Evolutionary conservation across 2,329 filamentous ascomycete species (phyloP), one percentile per base, ranked within the genome.

Genomic region (Hypoxylon sp.): DNA sequence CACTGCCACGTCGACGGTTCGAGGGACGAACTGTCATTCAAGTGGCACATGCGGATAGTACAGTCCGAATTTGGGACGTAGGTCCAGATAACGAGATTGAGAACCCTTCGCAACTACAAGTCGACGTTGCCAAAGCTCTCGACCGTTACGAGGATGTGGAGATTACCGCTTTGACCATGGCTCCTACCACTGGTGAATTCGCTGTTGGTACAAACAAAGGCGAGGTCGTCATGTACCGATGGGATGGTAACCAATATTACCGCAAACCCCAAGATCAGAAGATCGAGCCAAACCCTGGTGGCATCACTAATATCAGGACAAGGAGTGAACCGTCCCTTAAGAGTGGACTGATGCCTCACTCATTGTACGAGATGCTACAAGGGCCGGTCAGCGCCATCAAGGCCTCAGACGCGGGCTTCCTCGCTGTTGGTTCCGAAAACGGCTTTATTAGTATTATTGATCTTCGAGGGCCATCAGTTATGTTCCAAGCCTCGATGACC

Each of bases 81-180:
- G 96, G 96, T 0, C 92, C 97, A 74, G 92, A 89, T 12, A 96
- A 99, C 75, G 93, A 97, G 74, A 91, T 99, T 53, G 96, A 99
- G 78, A 98, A 98, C 73, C 85, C 88, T 11, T 83, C 84, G 3
- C 85, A 93, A 56, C 81, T 98, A 23, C 95, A 99, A 79, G 89
- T 97, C 5, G 95, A 99, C 74, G 83, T 98, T 37, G 91, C 92
- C 5, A 87, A 93, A 68, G 92, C 95, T 1, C 83, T 98, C 3
- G 91, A 91, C 55, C 88, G 93, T n/a, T 91, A 87, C 65, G 88
- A 93, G 2, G 87, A 92, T 68, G 83, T 97, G 11, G 90, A 92
- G 48, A 87, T 97, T 8, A 90, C 90, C 0, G 83, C 87, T n/a
- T 91, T 95, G 80, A 93, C 90, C 51, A 88, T 98, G 81, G 89